Evolutionary conservation across 768 basidiomycete genomes (phyloP).

Genomic region (Mycena filopes): DNA sequence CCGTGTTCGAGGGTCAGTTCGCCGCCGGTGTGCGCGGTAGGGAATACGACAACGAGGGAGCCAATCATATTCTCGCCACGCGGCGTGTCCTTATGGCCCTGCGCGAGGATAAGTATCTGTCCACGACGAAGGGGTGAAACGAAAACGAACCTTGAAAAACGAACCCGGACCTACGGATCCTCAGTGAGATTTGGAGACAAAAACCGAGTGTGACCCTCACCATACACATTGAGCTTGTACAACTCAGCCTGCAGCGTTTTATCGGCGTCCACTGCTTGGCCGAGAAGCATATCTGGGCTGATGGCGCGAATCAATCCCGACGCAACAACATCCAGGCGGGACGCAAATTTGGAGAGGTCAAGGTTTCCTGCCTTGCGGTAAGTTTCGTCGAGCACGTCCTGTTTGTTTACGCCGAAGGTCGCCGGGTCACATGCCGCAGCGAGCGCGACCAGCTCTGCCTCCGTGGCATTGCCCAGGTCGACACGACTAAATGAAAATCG

Average conservation of each 20-base stretch:
- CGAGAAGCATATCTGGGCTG: slow-evolving; percentile 21
- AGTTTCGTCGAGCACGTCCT: slow-evolving; percentile 41
- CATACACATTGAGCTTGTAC: slow-evolving; percentile 60
- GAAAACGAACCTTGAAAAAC: slow-evolving; percentile 53
- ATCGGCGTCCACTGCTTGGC: slow-evolving; percentile 3
- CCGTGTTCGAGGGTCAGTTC: no score
- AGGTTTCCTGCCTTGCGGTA: slow-evolving; percentile 43
- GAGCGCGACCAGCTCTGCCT: neutral
- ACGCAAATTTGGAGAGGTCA: slow-evolving; percentile 38
- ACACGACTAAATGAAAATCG: neutral
- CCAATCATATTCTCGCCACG: slow-evolving; percentile 58
- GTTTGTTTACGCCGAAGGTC: slow-evolving; percentile 37
- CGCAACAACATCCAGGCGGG: slow-evolving; percentile 36
- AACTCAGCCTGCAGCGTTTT: slow-evolving; percentile 44
- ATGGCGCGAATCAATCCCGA: slow-evolving; percentile 39
- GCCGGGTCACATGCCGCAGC: slow-evolving; percentile 34
- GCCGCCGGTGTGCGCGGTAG: slow-evolving; percentile 58
- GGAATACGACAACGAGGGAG: slow-evolving; percentile 61
- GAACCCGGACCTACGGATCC: slow-evolving; percentile 42
- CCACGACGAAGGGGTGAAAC: no score
- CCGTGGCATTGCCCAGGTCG: slow-evolving; percentile 7
- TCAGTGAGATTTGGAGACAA: neutral
- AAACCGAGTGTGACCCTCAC: slow-evolving; percentile 39
- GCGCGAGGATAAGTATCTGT: no score
- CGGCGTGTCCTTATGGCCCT: slow-evolving; percentile 59